phyloP scores from a whole-genome alignment of 805 yeast genomes.

The Monosporozyma aquatica region DNA sequence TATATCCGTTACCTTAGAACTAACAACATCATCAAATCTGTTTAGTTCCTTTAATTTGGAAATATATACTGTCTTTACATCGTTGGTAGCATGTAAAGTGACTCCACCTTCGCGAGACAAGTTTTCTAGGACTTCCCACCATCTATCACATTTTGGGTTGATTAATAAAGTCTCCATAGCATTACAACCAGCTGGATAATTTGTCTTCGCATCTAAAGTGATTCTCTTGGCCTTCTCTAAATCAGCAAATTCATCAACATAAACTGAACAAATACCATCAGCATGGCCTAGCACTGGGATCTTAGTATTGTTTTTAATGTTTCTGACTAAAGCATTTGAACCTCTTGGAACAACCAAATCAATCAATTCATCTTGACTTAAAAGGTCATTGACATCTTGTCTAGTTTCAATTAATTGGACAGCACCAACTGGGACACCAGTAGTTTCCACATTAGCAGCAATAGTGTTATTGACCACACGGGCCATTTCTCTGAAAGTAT shows the following conservation, averaged over 20 bases:
- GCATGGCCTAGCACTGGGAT: conserved; percentile 98
- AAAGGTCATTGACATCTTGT: conserved; percentile 77
- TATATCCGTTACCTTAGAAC: conserved; percentile 31
- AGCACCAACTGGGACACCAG: conserved; percentile 71
- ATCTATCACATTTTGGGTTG: conserved; percentile 28
- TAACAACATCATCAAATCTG: conserved; percentile 14
- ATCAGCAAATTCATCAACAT: conserved; percentile 70
- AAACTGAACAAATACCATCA: conserved; percentile 91
- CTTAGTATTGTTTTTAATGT: conserved; percentile 77
- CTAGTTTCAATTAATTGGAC: conserved; percentile 84
- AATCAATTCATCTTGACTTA: conserved; percentile 78
- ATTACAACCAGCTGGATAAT: conserved; percentile 98
- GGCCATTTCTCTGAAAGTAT: conserved; percentile 80
- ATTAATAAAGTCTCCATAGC: conserved; percentile 85
- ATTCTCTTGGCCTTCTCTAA: conserved; percentile 66
- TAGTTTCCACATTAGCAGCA: conserved; percentile 32
- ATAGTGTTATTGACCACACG: conserved; percentile 56
- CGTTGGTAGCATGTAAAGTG: conserved; percentile 56
- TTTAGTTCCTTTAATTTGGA: conserved; percentile 12
- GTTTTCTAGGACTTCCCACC: conserved; percentile 34
- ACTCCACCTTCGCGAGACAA: conserved; percentile 55
- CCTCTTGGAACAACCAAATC: conserved; percentile 97
- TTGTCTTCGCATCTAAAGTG: conserved; percentile 80
- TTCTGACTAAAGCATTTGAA: conserved; percentile 83
- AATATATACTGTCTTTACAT: conserved; percentile 31